phyloP scores from a whole-genome alignment of 2,329 filamentous ascomycete species.

The Dothideomycetes sp. region DNA sequence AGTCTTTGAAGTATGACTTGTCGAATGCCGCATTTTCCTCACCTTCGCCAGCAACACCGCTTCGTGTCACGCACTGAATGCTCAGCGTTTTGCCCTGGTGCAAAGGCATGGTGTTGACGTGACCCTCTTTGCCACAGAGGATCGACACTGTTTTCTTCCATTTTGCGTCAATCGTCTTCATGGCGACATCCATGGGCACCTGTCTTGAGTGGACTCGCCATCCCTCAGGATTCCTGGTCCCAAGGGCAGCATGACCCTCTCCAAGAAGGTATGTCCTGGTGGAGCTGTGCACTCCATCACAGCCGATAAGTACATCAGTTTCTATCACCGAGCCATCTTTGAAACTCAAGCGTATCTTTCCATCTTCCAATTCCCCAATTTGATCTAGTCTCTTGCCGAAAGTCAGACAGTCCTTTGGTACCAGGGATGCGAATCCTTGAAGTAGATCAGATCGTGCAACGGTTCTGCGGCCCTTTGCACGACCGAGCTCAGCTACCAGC shows the following conservation, averaged over 20 bases:
- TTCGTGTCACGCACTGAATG: slow-evolving; percentile 8
- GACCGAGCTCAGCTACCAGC: slow-evolving; percentile 25
- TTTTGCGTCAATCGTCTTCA: slow-evolving; percentile 18
- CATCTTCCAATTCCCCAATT: slow-evolving; percentile 21
- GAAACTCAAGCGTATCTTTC: slow-evolving; percentile 29
- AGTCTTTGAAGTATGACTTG: slow-evolving; percentile 7
- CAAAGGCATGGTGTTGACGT: slow-evolving; percentile 22
- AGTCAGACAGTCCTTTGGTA: slow-evolving; percentile 31
- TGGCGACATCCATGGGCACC: slow-evolving; percentile 18
- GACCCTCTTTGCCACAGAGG: slow-evolving; percentile 19
- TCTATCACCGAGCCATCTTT: slow-evolving; percentile 33
- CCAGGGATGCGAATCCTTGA: slow-evolving; percentile 34
- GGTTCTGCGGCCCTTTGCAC: slow-evolving; percentile 22
- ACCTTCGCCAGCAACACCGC: slow-evolving; percentile 6
- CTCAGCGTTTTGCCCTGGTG: slow-evolving; percentile 16
- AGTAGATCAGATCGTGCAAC: slow-evolving; percentile 40
- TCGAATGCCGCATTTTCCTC: slow-evolving; percentile 2
- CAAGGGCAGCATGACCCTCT: slow-evolving; percentile 19
- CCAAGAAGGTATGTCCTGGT: slow-evolving; percentile 34
- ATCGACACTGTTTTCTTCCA: slow-evolving; percentile 20
- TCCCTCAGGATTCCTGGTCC: slow-evolving; percentile 20
- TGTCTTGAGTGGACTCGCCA: slow-evolving; percentile 22
- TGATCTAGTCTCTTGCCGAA: slow-evolving; percentile 31
- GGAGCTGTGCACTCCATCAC: slow-evolving; percentile 42
- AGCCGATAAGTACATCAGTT: slow-evolving; percentile 40